These are phyloP conservation scores for Ogataea philodendri DNA, from an alignment of 805 yeast genomes.

Conservation along the genomic window DNA sequence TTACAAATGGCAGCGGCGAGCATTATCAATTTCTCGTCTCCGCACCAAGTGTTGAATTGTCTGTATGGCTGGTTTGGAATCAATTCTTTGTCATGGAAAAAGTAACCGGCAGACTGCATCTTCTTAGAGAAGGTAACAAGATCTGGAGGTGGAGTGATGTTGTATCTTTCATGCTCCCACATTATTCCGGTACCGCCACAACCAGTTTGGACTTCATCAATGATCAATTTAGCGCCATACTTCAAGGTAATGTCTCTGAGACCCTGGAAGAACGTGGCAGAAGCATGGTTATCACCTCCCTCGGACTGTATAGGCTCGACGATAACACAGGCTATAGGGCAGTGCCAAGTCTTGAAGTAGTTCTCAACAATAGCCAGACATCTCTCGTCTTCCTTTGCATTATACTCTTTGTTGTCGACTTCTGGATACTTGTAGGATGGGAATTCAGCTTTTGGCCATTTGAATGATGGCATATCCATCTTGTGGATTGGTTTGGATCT, in stretches of 20 bases:
- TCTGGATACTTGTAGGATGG: slow-evolving; percentile 70
- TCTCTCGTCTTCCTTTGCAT: slow-evolving; percentile 75
- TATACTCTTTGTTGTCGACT: slow-evolving; percentile 80
- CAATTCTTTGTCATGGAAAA: slow-evolving; percentile 69
- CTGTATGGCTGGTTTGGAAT: slow-evolving; percentile 78
- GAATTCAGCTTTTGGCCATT: slow-evolving; percentile 97
- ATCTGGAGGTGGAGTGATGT: slow-evolving; percentile 73
- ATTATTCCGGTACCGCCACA: slow-evolving; percentile 82
- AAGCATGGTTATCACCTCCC: slow-evolving; percentile 90
- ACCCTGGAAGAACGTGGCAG: slow-evolving; percentile 75
- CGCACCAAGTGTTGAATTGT: slow-evolving; percentile 94
- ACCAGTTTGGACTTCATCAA: slow-evolving; percentile 90
- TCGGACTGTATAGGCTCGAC: slow-evolving; percentile 91
- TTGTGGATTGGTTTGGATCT: slow-evolving; percentile 95
- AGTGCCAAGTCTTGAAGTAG: slow-evolving; percentile 61
- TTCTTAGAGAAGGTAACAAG: slow-evolving; percentile 84
- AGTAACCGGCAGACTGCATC: slow-evolving; percentile 88
- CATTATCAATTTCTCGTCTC: slow-evolving; percentile 80
- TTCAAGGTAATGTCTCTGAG: slow-evolving; percentile 71
- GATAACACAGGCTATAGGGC: slow-evolving; percentile 84
- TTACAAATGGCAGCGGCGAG: slow-evolving; percentile 70
- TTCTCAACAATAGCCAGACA: slow-evolving; percentile 77
- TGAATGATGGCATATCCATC: slow-evolving; percentile 86
- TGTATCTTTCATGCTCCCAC: slow-evolving; percentile 90
- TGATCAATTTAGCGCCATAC: slow-evolving; percentile 67